These are phyloP conservation scores for Babesia divergens DNA, from an alignment of 169 alveolate species.

Conservation along the genomic window DNA sequence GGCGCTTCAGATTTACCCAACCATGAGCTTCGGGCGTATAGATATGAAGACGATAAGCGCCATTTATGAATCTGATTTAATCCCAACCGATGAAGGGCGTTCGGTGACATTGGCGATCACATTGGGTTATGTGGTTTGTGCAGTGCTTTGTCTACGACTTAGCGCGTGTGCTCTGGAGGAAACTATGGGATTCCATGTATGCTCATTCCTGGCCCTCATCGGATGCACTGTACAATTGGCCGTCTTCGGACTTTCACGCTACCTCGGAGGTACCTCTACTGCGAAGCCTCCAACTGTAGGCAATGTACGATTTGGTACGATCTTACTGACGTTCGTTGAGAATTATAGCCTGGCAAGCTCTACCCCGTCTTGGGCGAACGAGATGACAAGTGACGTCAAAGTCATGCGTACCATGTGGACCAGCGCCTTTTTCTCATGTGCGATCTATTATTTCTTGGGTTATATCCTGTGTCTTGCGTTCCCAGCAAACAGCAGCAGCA, in stretches of 20 bases:
- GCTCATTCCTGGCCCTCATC: constrained; percentile 67
- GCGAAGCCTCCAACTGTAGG: constrained; percentile 55
- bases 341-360: constrained; percentile 69
- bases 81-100: not conserved
- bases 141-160: constrained; percentile 64
- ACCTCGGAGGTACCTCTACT: constrained; percentile 14
- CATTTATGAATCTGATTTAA: constrained; percentile 3
- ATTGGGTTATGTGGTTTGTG: constrained; percentile 71
- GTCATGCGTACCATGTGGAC: constrained; percentile 67
- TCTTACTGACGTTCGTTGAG: constrained; percentile 66
- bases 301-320: constrained; percentile 31
- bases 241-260: constrained; percentile 21
- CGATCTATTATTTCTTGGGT: constrained; percentile 66
- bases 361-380: constrained; percentile 80
- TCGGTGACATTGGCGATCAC: constrained; percentile 62
- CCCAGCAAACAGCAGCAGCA: constrained; percentile 19
- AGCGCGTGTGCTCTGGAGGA: constrained; percentile 71
- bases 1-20: constrained; percentile 68
- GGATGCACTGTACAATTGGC: constrained; percentile 56
- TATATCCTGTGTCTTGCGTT: constrained; percentile 39
- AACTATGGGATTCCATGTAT: constrained; percentile 69
- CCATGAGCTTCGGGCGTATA: constrained; percentile 33
- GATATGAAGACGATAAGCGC: constrained; percentile 1
- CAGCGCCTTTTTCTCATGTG: constrained; percentile 57
- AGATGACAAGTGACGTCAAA: constrained; percentile 73